Evolutionary conservation across 2,329 filamentous ascomycete genomes (phyloP).

Genomic region (Claviceps cyperi): DNA sequence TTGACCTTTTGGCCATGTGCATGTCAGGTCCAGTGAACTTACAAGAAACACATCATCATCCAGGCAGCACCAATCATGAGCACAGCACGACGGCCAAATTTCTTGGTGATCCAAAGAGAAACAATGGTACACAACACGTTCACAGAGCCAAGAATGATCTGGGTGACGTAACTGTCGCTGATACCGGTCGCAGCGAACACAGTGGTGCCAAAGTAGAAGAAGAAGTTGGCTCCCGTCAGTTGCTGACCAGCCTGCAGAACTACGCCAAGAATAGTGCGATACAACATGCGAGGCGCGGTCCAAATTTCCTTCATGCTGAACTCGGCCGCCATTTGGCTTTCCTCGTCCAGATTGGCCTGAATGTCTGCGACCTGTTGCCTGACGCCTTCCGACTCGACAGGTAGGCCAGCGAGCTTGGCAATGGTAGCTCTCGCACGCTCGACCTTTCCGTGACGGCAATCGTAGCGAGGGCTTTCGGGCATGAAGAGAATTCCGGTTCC

Average conservation of each 20-base stretch:
- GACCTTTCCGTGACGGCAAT: slow-evolving; percentile 29
- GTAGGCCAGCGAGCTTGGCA: slow-evolving; percentile 29
- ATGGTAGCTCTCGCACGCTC: slow-evolving; percentile 35
- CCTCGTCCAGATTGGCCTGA: slow-evolving; percentile 33
- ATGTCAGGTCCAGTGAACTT: slow-evolving; percentile 8
- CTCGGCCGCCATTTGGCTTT: slow-evolving; percentile 29
- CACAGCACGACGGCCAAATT: slow-evolving; percentile 47
- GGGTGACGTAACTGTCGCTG: slow-evolving; percentile 48
- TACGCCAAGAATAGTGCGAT: slow-evolving; percentile 49
- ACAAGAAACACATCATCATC: slow-evolving; percentile 40
- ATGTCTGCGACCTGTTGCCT: slow-evolving; percentile 37
- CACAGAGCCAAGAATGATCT: slow-evolving; percentile 52
- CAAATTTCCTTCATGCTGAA: slow-evolving; percentile 46
- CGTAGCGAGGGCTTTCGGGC: slow-evolving; percentile 40
- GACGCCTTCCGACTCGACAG: slow-evolving; percentile 24
- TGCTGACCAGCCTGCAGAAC: slow-evolving; percentile 52
- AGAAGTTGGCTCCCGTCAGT: slow-evolving; percentile 54
- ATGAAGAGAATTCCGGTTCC: slow-evolving; percentile 35
- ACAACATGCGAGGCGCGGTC: slow-evolving; percentile 50
- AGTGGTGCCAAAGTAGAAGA: slow-evolving; percentile 52
- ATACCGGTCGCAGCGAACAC: slow-evolving; percentile 54
- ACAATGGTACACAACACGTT: slow-evolving; percentile 53
- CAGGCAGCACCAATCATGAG: slow-evolving; percentile 49
- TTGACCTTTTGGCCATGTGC: not conserved
- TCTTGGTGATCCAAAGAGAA: slow-evolving; percentile 51